Conservation (phyloP, 2,329 filamentous ascomycete species). For the Fusarium hainanense region DNA sequence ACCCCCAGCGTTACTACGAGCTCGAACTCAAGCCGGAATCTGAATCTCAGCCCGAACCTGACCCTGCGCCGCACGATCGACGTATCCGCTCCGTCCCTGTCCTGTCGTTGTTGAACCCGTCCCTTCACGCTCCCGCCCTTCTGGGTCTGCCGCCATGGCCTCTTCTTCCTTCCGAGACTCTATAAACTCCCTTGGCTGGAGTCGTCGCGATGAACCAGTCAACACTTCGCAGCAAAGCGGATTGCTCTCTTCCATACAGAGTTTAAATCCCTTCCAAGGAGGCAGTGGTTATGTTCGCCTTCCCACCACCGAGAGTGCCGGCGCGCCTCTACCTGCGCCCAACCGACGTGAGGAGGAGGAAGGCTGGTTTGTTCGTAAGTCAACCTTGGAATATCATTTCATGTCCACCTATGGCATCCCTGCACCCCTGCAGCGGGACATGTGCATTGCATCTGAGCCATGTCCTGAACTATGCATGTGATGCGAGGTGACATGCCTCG, state of each 20-base stretch:
- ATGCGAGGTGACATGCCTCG: slow-evolving; percentile 56
- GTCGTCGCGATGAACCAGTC: slow-evolving; percentile 82
- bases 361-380: slow-evolving; percentile 94
- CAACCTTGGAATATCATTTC: slow-evolving; percentile 40
- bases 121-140: slow-evolving; percentile 33
- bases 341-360: slow-evolving; percentile 93
- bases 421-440: slow-evolving; percentile 59
- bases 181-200: slow-evolving; percentile 95
- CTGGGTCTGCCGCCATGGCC: slow-evolving; percentile 69
- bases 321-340: slow-evolving; percentile 86
- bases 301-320: slow-evolving; percentile 83
- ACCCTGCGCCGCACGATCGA: slow-evolving; percentile 44
- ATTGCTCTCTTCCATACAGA: slow-evolving; percentile 83
- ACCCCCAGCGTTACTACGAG: slow-evolving; percentile 38
- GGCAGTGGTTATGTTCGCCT: slow-evolving; percentile 89
- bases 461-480: slow-evolving; percentile 55
- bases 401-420: slow-evolving; percentile 41
- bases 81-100: slow-evolving; percentile 42
- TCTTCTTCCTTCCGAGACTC: slow-evolving; percentile 91
- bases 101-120: slow-evolving; percentile 32
- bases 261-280: slow-evolving; percentile 83
- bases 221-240: slow-evolving; percentile 77
- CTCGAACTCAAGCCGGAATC: slow-evolving; percentile 37
- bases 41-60: slow-evolving; percentile 32
- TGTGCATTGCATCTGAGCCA: slow-evolving; percentile 57